Base-by-base conservation (phyloP, 305 asterid genomes). In the Fraxinus velutina region DNA sequence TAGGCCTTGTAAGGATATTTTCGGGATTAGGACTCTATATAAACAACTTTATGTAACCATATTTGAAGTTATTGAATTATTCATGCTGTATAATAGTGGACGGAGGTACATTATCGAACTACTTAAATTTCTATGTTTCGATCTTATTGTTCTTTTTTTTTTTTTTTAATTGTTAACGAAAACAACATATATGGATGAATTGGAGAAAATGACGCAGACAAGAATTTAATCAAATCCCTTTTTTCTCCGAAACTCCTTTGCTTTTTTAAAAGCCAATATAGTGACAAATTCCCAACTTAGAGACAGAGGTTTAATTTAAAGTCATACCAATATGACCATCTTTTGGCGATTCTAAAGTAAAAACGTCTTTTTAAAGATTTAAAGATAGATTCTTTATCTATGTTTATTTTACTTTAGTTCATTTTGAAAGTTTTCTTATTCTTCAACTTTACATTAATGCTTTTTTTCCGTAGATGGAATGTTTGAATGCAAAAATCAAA, bases 401-500 rank as follows among this genome's bases (percentile, higher is more conserved):
- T 27, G 60, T 36, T 62, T 75, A 76, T 36, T 30, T 75, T 66
- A 7, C 52, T 29, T 66, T 80, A 44, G 4, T 42, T 42, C 52
- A 42, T 10, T 42, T 42, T 42, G 52, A 42, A 42, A 10, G 52
- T 42, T 42, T 42, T 42, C 52, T 42, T 34, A 47, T 75, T 82
- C 79, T 72, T 60, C 17, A 75, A 17, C 47, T 44, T 32, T 71
- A 73, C 77, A 75, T 84, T 83, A 82, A 73, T 29, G 85, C 86
- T 84, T 82, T 42, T 70, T 75, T 73, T 87, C 80, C 72, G 68
- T 82, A 85, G 88, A 85, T 87, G 84, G 92, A 87, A 89, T 87
- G 90, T 82, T 81, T 88, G 87, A 81, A 77, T 88, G 77, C 87
- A 79, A 85, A 87, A 87, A 84, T 86, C 87, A 89, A 85, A 80